phyloP scores from a whole-genome alignment of 768 basidiomycete genomes.

The Hydnomerulius pinastri region DNA sequence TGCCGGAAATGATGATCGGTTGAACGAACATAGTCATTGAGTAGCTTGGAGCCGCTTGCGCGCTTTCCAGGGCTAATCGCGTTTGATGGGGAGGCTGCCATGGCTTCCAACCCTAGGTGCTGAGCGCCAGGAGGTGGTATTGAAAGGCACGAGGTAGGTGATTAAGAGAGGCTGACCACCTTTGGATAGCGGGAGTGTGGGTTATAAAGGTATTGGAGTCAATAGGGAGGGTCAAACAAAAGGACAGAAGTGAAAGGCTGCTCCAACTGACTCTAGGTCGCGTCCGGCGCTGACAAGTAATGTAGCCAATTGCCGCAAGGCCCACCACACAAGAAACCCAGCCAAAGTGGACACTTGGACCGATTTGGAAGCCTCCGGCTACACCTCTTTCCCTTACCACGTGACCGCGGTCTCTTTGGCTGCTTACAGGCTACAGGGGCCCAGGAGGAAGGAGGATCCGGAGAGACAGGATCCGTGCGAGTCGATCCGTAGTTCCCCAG shows the following conservation, averaged over 20 bases:
- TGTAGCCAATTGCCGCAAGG: constrained; percentile 12
- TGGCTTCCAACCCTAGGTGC: constrained; percentile 6
- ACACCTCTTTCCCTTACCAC: constrained; percentile 15
- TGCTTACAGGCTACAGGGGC: too few relatives aligned
- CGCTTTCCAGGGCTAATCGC: constrained; percentile 24
- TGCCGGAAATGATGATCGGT: background rate
- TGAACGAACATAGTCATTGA: constrained; percentile 63
- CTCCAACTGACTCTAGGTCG: constrained; percentile 26
- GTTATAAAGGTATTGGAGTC: background rate
- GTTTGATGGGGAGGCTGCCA: constrained; percentile 24
- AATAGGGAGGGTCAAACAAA: constrained; percentile 4
- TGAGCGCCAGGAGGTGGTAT: background rate
- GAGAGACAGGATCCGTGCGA: too few relatives aligned
- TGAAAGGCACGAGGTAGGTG: background rate
- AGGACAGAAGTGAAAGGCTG: constrained; percentile 13
- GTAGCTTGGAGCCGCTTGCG: constrained; percentile 48
- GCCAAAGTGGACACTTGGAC: constrained; percentile 23
- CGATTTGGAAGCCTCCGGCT: constrained; percentile 30
- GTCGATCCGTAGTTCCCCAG: too few relatives aligned
- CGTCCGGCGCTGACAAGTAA: constrained; percentile 40
- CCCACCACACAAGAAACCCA: background rate
- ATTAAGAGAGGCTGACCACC: constrained; percentile 1
- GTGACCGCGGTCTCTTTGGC: constrained; percentile 23
- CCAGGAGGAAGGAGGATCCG: too few relatives aligned
- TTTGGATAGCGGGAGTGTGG: too few relatives aligned